Percentiles rank a stretch among this genome's conserved stretches.
These are phyloP conservation scores for Trypanosomatidae sp. DNA, from an alignment of 208 protist species.

Conservation along the genomic window DNA sequence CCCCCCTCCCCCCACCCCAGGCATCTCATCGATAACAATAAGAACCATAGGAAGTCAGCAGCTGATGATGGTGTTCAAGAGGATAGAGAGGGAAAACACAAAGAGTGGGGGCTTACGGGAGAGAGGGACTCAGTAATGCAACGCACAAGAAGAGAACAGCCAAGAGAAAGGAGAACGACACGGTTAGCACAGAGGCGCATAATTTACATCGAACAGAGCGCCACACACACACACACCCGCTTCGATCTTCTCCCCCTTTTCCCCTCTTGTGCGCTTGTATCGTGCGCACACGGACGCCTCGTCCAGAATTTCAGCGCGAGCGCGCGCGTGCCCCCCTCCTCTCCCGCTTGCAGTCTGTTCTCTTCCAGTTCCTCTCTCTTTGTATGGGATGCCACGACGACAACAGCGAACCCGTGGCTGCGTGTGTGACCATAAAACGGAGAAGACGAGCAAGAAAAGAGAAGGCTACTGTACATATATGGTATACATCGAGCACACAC, in stretches of 20 bases:
- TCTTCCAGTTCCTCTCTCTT: no score
- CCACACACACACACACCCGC: not conserved
- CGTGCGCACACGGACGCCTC: no score
- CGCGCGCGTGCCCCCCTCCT: not conserved
- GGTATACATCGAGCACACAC: no score
- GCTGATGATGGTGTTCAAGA: no score
- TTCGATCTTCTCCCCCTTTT: not conserved
- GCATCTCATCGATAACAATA: no score
- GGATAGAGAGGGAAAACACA: no score
- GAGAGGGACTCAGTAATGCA: not conserved
- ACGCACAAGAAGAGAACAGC: not conserved
- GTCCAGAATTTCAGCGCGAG: no score
- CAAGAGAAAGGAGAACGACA: not conserved
- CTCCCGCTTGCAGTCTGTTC: no score
- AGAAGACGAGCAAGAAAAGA: conserved; percentile 7
- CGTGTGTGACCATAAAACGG: not conserved
- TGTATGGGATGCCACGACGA: not conserved
- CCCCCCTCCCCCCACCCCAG: no score
- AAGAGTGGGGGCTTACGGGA: no score
- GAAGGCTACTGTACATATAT: not conserved
- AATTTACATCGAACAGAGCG: not conserved
- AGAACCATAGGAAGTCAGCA: no score
- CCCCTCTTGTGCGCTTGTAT: not conserved
- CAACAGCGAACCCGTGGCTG: not conserved
- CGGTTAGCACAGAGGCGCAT: not conserved